Percentiles rank a stretch among this genome's conserved stretches.
These are phyloP conservation scores for Vaccinium darrowii DNA, from an alignment of 148 eudicot genomes.

Conservation along the genomic window DNA sequence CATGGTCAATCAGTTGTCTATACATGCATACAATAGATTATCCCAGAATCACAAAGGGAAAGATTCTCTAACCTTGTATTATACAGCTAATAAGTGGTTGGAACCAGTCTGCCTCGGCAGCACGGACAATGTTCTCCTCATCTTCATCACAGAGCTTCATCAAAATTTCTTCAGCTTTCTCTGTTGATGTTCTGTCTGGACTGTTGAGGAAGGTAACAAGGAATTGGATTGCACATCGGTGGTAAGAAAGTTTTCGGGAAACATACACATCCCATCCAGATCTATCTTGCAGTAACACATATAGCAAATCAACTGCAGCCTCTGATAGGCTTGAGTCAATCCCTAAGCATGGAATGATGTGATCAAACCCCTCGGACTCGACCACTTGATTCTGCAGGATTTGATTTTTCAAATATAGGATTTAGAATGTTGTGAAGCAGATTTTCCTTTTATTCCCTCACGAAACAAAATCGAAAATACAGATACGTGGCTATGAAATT, in stretches of 20 bases:
- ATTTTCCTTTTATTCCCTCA: not conserved
- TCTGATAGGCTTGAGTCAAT: constrained; percentile 27
- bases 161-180: constrained; percentile 35
- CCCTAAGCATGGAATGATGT: constrained; percentile 33
- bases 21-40: not conserved
- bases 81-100: constrained; percentile 32
- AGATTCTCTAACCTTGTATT: constrained; percentile 31
- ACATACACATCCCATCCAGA: constrained; percentile 28
- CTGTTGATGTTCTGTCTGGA: constrained; percentile 18
- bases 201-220: constrained; percentile 28
- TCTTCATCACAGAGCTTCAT: constrained; percentile 40
- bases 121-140: constrained; percentile 32
- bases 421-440: constrained; percentile 7
- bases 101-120: constrained; percentile 41
- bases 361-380: constrained; percentile 28
- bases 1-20: not conserved
- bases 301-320: constrained; percentile 33
- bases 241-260: constrained; percentile 32
- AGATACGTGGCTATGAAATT: not conserved
- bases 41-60: not conserved
- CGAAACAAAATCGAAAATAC: not conserved
- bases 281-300: constrained; percentile 14
- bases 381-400: constrained; percentile 29
- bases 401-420: not conserved
- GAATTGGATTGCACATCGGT: constrained; percentile 20